phyloP scores from a whole-genome alignment of 208 protist genomes.

The Crithidia expoeki region DNA sequence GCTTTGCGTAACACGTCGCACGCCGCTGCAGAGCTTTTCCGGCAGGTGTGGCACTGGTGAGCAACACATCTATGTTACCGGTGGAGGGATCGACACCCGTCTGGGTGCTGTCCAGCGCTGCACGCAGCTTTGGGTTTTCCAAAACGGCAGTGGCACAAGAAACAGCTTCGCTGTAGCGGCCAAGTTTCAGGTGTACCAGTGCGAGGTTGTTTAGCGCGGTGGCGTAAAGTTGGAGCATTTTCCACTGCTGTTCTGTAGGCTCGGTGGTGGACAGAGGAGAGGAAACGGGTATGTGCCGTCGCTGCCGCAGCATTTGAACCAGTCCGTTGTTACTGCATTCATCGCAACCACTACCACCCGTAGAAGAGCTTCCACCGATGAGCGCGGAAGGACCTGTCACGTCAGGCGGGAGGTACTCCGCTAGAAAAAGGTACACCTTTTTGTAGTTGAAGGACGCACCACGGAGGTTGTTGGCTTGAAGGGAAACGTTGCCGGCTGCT shows the following conservation, averaged over 20 bases:
- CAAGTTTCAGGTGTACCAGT: constrained; percentile 49
- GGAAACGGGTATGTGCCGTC: constrained; percentile 1
- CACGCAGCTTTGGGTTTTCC: constrained; percentile 19
- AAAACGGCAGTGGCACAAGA: constrained; percentile 50
- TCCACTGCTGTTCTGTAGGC: constrained; percentile 4
- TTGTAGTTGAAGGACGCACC: constrained; percentile 75
- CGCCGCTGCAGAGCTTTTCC: constrained; percentile 73
- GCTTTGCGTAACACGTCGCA: constrained; percentile 40
- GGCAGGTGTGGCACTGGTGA: constrained; percentile 16
- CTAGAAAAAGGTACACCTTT: constrained; percentile 65
- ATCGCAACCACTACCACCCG: background rate
- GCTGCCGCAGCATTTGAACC: constrained; percentile 22
- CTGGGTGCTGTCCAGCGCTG: constrained; percentile 11
- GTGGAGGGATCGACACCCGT: background rate
- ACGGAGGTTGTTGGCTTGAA: constrained; percentile 43
- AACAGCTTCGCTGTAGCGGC: constrained; percentile 51
- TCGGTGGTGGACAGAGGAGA: constrained; percentile 5
- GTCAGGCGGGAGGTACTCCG: constrained; percentile 51
- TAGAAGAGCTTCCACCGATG: background rate
- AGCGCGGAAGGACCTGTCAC: constrained; percentile 9
- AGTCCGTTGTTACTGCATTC: constrained; percentile 17
- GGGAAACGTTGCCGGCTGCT: constrained; percentile 48
- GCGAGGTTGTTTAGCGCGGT: constrained; percentile 62
- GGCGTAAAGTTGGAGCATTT: constrained; percentile 40
- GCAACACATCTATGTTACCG: background rate